phyloP scores from a whole-genome alignment of 768 basidiomycete species.

The Boletellus ananas region DNA sequence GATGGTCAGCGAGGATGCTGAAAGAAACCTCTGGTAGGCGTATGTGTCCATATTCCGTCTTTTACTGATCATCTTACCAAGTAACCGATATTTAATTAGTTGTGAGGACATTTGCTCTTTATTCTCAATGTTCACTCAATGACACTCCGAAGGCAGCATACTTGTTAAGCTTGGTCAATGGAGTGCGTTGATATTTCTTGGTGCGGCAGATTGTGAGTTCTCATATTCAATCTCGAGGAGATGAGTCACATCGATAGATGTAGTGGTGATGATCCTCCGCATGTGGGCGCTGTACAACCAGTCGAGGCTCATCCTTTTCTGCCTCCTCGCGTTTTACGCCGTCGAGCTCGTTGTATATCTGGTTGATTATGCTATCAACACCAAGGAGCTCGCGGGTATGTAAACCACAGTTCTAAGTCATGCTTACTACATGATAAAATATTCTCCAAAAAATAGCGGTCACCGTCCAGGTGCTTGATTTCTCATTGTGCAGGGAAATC shows the following conservation, averaged over 20 bases:
- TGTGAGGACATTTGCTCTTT: neutral
- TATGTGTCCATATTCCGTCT: too few species aligned
- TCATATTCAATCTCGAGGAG: neutral
- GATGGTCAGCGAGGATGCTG: too few species aligned
- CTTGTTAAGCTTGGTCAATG: neutral
- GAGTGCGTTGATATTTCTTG: neutral
- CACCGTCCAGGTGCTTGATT: neutral
- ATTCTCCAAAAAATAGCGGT: neutral
- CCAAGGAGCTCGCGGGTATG: neutral
- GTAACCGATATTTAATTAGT: neutral
- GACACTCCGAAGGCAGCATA: neutral
- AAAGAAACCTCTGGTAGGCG: too few species aligned
- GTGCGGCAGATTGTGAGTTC: neutral
- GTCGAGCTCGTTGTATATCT: neutral
- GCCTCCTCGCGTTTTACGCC: neutral
- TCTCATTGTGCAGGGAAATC: neutral
- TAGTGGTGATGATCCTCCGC: constrained; percentile 1
- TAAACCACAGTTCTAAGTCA: neutral
- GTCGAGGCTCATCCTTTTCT: neutral
- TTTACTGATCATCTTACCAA: too few species aligned
- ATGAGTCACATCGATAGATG: neutral
- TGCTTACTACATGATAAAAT: neutral
- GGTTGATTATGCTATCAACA: neutral
- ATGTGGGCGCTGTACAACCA: neutral
- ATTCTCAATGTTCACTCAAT: neutral